Conservation (phyloP, 116 monocot genomes). For the Cymodocea nodosa region DNA sequence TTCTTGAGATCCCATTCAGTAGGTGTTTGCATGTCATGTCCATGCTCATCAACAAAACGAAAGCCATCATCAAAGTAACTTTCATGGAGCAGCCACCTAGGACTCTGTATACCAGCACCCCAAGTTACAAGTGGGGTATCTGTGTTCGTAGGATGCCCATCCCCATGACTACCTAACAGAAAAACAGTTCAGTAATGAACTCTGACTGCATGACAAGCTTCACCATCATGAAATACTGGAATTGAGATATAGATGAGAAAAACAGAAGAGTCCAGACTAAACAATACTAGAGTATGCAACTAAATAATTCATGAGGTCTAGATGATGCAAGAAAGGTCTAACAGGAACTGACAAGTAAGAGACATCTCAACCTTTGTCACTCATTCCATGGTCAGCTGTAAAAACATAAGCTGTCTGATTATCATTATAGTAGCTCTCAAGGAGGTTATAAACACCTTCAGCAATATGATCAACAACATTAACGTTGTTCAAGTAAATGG, state of each 20-base stretch:
- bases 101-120: constrained; percentile 75
- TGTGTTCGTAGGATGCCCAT: constrained; percentile 86
- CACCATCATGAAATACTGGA: not conserved
- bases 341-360: not conserved
- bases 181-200: not conserved
- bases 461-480: constrained; percentile 86
- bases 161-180: constrained; percentile 82
- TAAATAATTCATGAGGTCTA: not conserved
- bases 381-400: constrained; percentile 97
- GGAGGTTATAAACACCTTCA: constrained; percentile 54
- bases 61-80: constrained; percentile 41
- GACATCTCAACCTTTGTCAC: constrained; percentile 94
- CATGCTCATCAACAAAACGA: constrained; percentile 72
- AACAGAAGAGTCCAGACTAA: constrained; percentile 1
- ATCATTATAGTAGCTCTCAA: constrained; percentile 82
- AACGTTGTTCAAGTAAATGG: constrained; percentile 80
- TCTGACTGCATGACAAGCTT: not conserved
- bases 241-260: not conserved
- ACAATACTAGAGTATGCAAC: not conserved
- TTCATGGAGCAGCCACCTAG: constrained; percentile 21
- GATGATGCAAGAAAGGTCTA: not conserved
- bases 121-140: constrained; percentile 88
- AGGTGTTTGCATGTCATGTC: constrained; percentile 67
- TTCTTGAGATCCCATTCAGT: constrained; percentile 43
- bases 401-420: constrained; percentile 73